Percentiles rank a stretch among this genome's conserved stretches.
Conservation (phyloP, 441 rosid genomes). For the Pelargonium cotyledonis region DNA sequence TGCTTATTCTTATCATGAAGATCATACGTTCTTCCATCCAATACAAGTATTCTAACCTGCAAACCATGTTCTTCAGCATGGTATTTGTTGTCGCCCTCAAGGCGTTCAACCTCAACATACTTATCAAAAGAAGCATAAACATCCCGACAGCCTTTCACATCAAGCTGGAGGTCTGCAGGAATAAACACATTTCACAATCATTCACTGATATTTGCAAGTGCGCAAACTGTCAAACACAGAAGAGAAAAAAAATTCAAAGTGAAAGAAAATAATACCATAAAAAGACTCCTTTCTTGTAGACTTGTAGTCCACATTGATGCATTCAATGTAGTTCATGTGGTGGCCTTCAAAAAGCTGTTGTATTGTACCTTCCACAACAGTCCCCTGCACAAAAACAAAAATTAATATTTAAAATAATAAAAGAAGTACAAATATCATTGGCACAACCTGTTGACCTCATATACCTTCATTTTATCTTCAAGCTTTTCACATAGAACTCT, state of each 20-base stretch:
- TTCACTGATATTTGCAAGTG: background rate
- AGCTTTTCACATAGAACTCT: constrained; percentile 72
- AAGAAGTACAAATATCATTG: background rate
- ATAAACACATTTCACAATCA: constrained; percentile 13
- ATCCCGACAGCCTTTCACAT: constrained; percentile 64
- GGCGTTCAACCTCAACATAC: constrained; percentile 95
- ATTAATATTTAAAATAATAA: background rate
- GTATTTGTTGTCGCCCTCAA: constrained; percentile 94
- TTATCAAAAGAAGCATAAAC: constrained; percentile 94
- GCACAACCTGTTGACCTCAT: background rate
- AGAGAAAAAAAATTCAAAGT: constrained; percentile 9
- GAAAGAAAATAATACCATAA: constrained; percentile 41
- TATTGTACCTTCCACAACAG: constrained; percentile 74
- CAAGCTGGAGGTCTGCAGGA: constrained; percentile 43
- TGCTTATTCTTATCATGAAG: background rate
- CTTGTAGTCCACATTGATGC: constrained; percentile 68
- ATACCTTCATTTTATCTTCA: constrained; percentile 71
- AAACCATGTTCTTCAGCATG: constrained; percentile 86
- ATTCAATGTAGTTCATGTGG: constrained; percentile 70
- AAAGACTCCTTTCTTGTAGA: constrained; percentile 73
- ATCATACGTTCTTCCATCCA: background rate
- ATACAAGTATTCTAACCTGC: constrained; percentile 46
- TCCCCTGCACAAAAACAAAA: constrained; percentile 37
- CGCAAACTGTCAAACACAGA: constrained; percentile 4
- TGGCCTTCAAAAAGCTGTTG: constrained; percentile 71